phyloP scores from a whole-genome alignment of 2,329 filamentous ascomycete species.

The Calonectria pseudoturangicola region DNA sequence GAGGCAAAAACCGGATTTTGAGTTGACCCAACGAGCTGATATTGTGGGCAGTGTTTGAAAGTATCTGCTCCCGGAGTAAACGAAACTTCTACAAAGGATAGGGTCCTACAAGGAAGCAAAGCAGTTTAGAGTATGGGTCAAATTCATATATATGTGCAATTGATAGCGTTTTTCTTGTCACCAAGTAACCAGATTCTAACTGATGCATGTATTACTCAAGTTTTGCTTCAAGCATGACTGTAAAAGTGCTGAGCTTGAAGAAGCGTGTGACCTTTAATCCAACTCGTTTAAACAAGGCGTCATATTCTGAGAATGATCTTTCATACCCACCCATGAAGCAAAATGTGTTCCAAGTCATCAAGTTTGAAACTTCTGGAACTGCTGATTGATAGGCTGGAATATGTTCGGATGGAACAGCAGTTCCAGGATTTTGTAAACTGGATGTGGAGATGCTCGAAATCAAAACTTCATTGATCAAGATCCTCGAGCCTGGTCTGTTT shows the following conservation, averaged over 20 bases:
- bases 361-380: constrained; percentile 4
- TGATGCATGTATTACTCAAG: background rate
- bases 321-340: constrained; percentile 6
- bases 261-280: background rate
- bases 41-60: too few relatives aligned
- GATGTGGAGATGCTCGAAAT: background rate
- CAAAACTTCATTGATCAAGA: constrained; percentile 4
- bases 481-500: background rate
- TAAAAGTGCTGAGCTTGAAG: constrained; percentile 3
- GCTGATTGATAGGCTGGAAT: background rate
- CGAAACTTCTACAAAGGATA: background rate
- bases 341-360: constrained; percentile 8
- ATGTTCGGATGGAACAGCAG: background rate
- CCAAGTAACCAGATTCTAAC: too few relatives aligned
- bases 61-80: too few relatives aligned
- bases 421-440: background rate
- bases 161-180: too few relatives aligned
- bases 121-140: too few relatives aligned
- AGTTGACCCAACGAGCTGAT: background rate
- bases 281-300: background rate
- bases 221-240: background rate
- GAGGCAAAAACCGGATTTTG: too few relatives aligned
- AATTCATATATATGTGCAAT: too few relatives aligned
- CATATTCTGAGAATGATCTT: background rate
- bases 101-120: too few relatives aligned